Evolutionary conservation across 2,329 filamentous ascomycete genomes (phyloP).

Genomic region (Microsporum canis): DNA sequence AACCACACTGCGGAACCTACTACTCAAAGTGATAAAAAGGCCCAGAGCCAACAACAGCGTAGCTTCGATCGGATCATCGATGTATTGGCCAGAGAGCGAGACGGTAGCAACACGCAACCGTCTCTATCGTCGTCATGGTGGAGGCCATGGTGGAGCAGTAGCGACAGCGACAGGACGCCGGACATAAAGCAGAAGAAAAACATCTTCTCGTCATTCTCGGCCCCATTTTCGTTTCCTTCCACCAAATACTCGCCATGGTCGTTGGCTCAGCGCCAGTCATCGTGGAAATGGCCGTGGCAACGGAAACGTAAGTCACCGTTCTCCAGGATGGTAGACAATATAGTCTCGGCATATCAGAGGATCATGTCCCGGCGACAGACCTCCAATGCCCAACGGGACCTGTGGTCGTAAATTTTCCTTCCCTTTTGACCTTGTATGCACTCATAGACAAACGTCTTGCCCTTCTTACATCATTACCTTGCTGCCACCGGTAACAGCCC

Average conservation of each 20-base stretch:
- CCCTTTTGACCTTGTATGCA: not conserved
- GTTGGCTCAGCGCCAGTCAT: not conserved
- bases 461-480: not conserved
- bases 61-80: slow-evolving; percentile 29
- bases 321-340: slow-evolving; percentile 3
- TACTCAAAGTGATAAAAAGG: slow-evolving; percentile 2
- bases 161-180: not conserved
- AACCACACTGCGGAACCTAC: slow-evolving; percentile 11
- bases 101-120: not conserved
- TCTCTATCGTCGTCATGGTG: not conserved
- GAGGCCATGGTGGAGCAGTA: not conserved
- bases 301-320: slow-evolving; percentile 6
- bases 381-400: not conserved
- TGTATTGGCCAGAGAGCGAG: slow-evolving; percentile 20
- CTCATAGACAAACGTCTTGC: not conserved
- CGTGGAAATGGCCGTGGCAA: slow-evolving; percentile 10
- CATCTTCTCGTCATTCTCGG: not conserved
- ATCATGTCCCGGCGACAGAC: not conserved
- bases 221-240: not conserved
- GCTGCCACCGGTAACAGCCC: too few species aligned
- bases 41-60: slow-evolving; percentile 17
- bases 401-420: slow-evolving; percentile 9
- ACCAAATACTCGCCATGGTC: slow-evolving; percentile 4
- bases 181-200: not conserved
- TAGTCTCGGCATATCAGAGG: slow-evolving; percentile 6